Base-by-base conservation (phyloP, 2,329 filamentous ascomycete species). In the Catunica adiposa region DNA sequence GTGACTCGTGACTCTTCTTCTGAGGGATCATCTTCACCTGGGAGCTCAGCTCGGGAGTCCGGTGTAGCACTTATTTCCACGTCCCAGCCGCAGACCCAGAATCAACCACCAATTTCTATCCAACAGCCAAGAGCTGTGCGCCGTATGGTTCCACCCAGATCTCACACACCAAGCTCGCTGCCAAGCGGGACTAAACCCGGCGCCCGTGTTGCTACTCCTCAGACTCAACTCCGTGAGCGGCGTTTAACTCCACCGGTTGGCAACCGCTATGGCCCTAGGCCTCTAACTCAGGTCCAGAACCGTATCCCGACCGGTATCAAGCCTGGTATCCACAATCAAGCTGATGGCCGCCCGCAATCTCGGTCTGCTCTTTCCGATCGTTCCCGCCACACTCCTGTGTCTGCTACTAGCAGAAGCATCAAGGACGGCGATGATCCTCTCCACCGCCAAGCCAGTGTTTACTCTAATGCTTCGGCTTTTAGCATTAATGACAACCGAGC, bases 401-500 rank as follows among this genome's bases (percentile, higher is more conserved):
- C 50, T 5, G 20, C 15, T 4, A 25, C 20, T 14, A 23, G 31
- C 11, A 8, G 31, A 15, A 11, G 31, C 17, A 29, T 51, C 26
- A 51, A 51, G 25, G 47, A 51, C 14, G 47, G 22, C 17, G 50
- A 52, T 37, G 50, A 52, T 2, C n/a, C n/a, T 4, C 25, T 54
- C 3, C 46, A 54, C 48, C 67, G 69, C n/a, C 65, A 68, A 31
- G 72, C 76, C 3, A 80, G 75, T 56, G 65, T 73, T 54, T 66
- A 66, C 26, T 81, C 78, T 1, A 74, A 66, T 38, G 66, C 66
- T 2, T 76, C 76, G 0, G 61, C 65, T 23, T 76, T 69, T 59
- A 78, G 77, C 4, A 67, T 74, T 2, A 71, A 73, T 0, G 81
- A 75, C 60, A 69, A 69, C 6, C 78, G 71, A 61, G 76, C 77